A percentile compares a stretch with the other conserved stretches of the same genome.
Conservation (phyloP, 2,329 filamentous ascomycete genomes). For the Colletotrichum nymphaeae region DNA sequence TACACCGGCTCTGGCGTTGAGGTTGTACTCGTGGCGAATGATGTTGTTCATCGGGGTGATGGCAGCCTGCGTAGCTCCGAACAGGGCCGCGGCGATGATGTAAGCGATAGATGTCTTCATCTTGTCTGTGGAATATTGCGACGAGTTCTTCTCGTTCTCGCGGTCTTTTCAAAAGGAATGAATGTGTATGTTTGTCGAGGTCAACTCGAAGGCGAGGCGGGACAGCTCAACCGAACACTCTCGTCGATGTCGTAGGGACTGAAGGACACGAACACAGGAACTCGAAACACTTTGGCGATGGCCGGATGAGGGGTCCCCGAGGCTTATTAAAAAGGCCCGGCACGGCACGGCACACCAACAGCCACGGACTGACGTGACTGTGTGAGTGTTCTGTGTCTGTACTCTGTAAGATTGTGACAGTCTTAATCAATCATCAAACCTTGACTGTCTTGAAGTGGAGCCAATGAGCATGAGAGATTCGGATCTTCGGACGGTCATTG, state of each 20-base stretch:
- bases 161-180: background rate
- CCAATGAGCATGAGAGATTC: constrained; percentile 31
- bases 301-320: background rate
- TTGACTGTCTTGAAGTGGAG: constrained; percentile 31
- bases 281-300: background rate
- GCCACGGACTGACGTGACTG: background rate
- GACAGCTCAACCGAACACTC: background rate
- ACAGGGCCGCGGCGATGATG: constrained; percentile 14
- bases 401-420: constrained; percentile 9
- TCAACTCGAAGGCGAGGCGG: constrained; percentile 7
- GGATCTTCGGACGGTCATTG: constrained; percentile 22
- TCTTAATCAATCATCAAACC: constrained; percentile 20
- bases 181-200: background rate
- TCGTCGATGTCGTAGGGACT: background rate
- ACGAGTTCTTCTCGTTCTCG: background rate
- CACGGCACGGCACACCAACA: background rate
- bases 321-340: background rate
- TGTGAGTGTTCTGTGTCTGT: background rate
- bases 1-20: constrained; percentile 30
- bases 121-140: background rate
- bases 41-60: constrained; percentile 33
- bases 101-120: constrained; percentile 31
- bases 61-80: constrained; percentile 28
- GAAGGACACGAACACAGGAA: background rate
- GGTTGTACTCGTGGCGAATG: constrained; percentile 33